Evolutionary conservation across 2,329 filamentous ascomycete species (phyloP).

Genomic region (Penicillium paneum): DNA sequence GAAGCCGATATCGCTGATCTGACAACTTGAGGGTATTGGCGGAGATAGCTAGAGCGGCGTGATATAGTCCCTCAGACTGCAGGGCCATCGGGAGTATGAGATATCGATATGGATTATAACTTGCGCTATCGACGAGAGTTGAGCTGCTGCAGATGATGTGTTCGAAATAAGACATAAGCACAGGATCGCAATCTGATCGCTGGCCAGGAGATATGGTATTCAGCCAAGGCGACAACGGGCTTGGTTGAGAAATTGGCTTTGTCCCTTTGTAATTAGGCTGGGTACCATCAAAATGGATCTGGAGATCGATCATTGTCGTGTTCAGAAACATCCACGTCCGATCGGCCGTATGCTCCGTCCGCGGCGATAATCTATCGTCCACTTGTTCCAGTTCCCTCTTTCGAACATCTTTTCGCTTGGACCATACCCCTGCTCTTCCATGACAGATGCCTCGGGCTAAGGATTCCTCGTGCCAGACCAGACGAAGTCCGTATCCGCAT

Average conservation of each 20-base stretch:
- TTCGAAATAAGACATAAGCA: conserved; percentile 27
- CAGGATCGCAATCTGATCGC: conserved; percentile 13
- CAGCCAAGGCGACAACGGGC: conserved; percentile 2
- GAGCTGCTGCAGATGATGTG: conserved; percentile 27
- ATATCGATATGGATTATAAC: conserved; percentile 30
- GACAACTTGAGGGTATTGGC: conserved; percentile 25
- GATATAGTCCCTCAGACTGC: conserved; percentile 25
- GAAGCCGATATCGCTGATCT: conserved; percentile 17
- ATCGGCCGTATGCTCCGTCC: background rate
- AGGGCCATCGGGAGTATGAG: conserved; percentile 30
- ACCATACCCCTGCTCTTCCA: conserved; percentile 26
- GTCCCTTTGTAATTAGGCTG: background rate
- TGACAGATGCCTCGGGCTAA: conserved; percentile 27
- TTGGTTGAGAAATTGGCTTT: background rate
- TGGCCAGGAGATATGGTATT: background rate
- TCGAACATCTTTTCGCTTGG: conserved; percentile 13
- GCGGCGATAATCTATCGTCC: background rate
- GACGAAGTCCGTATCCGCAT: conserved; percentile 22
- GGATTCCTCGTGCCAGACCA: conserved; percentile 28
- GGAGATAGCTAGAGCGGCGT: conserved; percentile 27
- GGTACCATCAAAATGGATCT: conserved; percentile 11
- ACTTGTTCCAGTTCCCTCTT: background rate
- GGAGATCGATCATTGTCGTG: conserved; percentile 10
- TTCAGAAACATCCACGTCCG: conserved; percentile 14
- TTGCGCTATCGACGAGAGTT: conserved; percentile 27